Percentiles rank a stretch among this genome's conserved stretches.
Conservation (phyloP, 352 stramenopile genomes). For the Phytophthora capsici region DNA sequence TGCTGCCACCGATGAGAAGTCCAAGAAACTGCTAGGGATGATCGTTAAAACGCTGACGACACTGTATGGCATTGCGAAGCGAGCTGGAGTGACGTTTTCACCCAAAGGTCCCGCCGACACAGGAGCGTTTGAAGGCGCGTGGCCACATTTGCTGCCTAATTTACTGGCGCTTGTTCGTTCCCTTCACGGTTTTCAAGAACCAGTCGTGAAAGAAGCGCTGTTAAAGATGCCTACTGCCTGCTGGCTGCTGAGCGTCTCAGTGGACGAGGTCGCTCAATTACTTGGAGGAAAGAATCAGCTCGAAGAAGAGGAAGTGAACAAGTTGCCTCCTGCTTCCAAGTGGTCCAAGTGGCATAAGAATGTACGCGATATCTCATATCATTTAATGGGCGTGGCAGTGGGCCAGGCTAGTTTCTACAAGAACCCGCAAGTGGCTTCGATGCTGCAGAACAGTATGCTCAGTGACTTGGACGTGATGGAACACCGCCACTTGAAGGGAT, state of each 20-base stretch:
- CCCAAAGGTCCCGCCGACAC: slow-evolving; percentile 26
- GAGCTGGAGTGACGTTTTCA: slow-evolving; percentile 39
- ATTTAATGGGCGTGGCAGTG: slow-evolving; percentile 74
- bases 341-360: slow-evolving; percentile 88
- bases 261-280: slow-evolving; percentile 79
- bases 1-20: slow-evolving; percentile 40
- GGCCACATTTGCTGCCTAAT: slow-evolving; percentile 78
- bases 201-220: slow-evolving; percentile 56
- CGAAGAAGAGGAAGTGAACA: slow-evolving; percentile 68
- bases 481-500: slow-evolving; percentile 74
- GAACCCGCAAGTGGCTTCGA: slow-evolving; percentile 44
- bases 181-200: slow-evolving; percentile 63
- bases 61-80: slow-evolving; percentile 79
- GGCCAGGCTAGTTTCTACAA: slow-evolving; percentile 59
- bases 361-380: slow-evolving; percentile 78
- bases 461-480: slow-evolving; percentile 71
- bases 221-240: slow-evolving; percentile 64
- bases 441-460: slow-evolving; percentile 73
- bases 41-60: slow-evolving; percentile 82
- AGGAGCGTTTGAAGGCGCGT: slow-evolving; percentile 59
- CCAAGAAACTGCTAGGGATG: slow-evolving; percentile 55
- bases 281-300: slow-evolving; percentile 78
- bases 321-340: slow-evolving; percentile 52
- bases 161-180: slow-evolving; percentile 63
- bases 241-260: slow-evolving; percentile 73